These are phyloP conservation scores for Physaria fendleri DNA, from an alignment of 345 rosid species.

Conservation along the genomic window DNA sequence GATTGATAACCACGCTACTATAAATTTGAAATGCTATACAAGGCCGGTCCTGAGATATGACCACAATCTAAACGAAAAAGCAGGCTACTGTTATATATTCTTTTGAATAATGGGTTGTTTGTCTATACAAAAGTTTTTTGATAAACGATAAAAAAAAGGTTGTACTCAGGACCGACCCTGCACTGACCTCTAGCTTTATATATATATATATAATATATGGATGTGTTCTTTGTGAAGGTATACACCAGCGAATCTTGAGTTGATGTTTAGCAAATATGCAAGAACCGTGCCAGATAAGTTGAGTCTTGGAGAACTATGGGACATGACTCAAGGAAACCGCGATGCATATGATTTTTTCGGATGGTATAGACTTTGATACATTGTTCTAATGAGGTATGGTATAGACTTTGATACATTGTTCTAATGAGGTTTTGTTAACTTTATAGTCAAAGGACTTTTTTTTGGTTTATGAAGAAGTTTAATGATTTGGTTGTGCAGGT, in stretches of 20 bases:
- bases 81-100: too few relatives aligned
- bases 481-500: slow-evolving; percentile 34
- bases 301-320: slow-evolving; percentile 59
- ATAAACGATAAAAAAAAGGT: too few relatives aligned
- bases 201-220: too few relatives aligned
- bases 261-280: slow-evolving; percentile 73
- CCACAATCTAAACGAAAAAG: too few relatives aligned
- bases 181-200: not conserved
- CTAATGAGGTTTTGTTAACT: not conserved
- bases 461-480: not conserved
- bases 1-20: not conserved
- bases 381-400: slow-evolving; percentile 34
- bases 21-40: not conserved
- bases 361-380: slow-evolving; percentile 32
- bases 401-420: not conserved
- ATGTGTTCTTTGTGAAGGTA: slow-evolving; percentile 33
- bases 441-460: not conserved
- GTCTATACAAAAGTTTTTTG: too few relatives aligned
- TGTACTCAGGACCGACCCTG: too few relatives aligned
- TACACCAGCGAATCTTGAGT: slow-evolving; percentile 50
- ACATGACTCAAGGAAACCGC: slow-evolving; percentile 69
- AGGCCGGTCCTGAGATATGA: too few relatives aligned
- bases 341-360: slow-evolving; percentile 54
- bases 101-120: too few relatives aligned
- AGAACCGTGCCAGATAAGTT: slow-evolving; percentile 54